Evolutionary conservation across 108 stramenopile genomes (phyloP).

Genomic region (Nitzschia sp.): DNA sequence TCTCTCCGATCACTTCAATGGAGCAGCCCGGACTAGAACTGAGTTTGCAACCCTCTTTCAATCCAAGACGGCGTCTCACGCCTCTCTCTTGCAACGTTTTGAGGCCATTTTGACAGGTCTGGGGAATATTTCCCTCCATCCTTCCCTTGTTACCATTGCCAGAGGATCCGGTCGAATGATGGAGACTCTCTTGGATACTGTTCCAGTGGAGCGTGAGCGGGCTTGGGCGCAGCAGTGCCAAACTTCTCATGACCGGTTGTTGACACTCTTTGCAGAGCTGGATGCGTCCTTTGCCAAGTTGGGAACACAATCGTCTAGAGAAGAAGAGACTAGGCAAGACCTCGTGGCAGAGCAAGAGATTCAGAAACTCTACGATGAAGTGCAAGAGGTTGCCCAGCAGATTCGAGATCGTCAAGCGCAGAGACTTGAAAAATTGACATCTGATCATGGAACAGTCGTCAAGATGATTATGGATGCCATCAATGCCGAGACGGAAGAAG

Average conservation of each 20-base stretch:
- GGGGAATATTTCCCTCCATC: constrained; percentile 57
- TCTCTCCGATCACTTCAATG: constrained; percentile 75
- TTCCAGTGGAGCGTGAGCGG: constrained; percentile 80
- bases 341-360: constrained; percentile 62
- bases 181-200: constrained; percentile 78
- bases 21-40: constrained; percentile 59
- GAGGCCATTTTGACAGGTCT: constrained; percentile 60
- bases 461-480: constrained; percentile 65
- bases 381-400: constrained; percentile 50
- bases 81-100: constrained; percentile 56
- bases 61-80: constrained; percentile 47
- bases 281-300: constrained; percentile 60
- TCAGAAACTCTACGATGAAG: constrained; percentile 50
- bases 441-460: constrained; percentile 63
- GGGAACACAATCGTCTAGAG: constrained; percentile 56
- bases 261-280: constrained; percentile 56
- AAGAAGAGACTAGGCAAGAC: constrained; percentile 62
- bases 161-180: constrained; percentile 74
- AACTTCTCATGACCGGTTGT: constrained; percentile 64
- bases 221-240: constrained; percentile 76
- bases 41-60: constrained; percentile 66
- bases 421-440: constrained; percentile 54
- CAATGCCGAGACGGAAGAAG: constrained; percentile 36
- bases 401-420: constrained; percentile 63
- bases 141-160: constrained; percentile 65